A percentile compares a stretch with the other conserved stretches of the same genome.
phyloP scores from a whole-genome alignment of 306 rosid species.

The Comarum palustre region DNA sequence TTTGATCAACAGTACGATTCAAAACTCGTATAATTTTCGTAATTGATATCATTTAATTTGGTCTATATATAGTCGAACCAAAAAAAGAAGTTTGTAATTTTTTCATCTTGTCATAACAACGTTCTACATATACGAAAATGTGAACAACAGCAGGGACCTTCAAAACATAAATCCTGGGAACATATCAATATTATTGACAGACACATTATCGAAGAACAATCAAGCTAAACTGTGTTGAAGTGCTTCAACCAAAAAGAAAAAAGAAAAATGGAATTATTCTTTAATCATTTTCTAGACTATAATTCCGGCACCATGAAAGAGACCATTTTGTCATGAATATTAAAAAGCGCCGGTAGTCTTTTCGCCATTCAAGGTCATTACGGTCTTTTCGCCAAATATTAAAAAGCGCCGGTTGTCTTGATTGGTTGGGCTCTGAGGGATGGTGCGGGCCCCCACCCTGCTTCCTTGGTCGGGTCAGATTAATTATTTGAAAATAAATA shows the following conservation, averaged over 20 bases:
- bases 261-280: background rate
- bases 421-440: conserved; percentile 7
- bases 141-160: background rate
- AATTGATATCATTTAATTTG: too few relatives aligned
- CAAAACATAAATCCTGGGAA: background rate
- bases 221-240: background rate
- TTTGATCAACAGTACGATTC: too few relatives aligned
- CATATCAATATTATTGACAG: background rate
- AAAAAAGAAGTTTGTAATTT: too few relatives aligned
- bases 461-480: conserved; percentile 15
- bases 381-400: background rate
- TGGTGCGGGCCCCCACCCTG: conserved; percentile 37
- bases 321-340: conserved; percentile 7
- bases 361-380: background rate
- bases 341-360: conserved; percentile 27
- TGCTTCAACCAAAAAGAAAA: background rate
- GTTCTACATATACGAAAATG: too few relatives aligned
- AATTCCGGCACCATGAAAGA: background rate
- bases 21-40: too few relatives aligned
- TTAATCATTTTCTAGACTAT: background rate
- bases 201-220: background rate
- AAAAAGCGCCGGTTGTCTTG: conserved; percentile 27
- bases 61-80: too few relatives aligned
- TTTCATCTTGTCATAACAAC: too few relatives aligned
- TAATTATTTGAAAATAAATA: background rate